A percentile compares a stretch with the other conserved stretches of the same genome.
These are phyloP conservation scores for Limnanthes douglasii DNA, from an alignment of 345 rosid species.

Conservation along the genomic window DNA sequence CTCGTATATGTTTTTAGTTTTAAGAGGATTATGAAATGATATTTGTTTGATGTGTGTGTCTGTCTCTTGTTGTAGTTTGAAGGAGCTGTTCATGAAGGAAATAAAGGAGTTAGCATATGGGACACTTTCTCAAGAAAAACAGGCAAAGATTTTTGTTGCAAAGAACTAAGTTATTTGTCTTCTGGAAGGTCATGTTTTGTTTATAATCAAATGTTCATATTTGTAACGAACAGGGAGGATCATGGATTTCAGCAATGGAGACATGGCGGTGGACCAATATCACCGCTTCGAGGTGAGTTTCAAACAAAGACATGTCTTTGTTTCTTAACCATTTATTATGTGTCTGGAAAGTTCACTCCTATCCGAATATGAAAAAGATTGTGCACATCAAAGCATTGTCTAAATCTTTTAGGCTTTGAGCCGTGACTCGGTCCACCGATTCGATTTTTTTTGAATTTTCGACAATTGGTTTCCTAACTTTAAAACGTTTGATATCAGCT, in stretches of 20 bases:
- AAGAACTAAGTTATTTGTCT: not conserved
- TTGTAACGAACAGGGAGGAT: slow-evolving; percentile 45
- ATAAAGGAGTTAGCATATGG: slow-evolving; percentile 85
- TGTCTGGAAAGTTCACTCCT: slow-evolving; percentile 11
- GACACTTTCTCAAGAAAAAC: slow-evolving; percentile 70
- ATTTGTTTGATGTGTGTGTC: not conserved
- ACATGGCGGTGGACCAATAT: slow-evolving; percentile 82
- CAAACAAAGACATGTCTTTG: not conserved
- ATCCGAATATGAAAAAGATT: slow-evolving; percentile 4
- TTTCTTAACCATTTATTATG: slow-evolving; percentile 14
- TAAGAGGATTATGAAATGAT: not conserved
- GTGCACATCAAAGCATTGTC: too few species aligned
- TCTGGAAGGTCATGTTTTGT: not conserved
- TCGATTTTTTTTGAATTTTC: too few species aligned
- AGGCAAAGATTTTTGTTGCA: slow-evolving; percentile 21
- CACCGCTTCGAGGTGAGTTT: slow-evolving; percentile 54
- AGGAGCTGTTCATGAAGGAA: slow-evolving; percentile 84
- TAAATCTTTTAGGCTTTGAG: too few species aligned
- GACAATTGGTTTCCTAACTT: too few species aligned
- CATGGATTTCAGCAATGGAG: slow-evolving; percentile 93
- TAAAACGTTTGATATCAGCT: too few species aligned
- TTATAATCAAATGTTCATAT: not conserved
- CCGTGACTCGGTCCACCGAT: too few species aligned
- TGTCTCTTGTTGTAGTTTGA: slow-evolving; percentile 69
- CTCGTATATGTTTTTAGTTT: not conserved